These are phyloP conservation scores for Zalaria sp. DNA, from an alignment of 2,329 filamentous ascomycete genomes.

Conservation along the genomic window DNA sequence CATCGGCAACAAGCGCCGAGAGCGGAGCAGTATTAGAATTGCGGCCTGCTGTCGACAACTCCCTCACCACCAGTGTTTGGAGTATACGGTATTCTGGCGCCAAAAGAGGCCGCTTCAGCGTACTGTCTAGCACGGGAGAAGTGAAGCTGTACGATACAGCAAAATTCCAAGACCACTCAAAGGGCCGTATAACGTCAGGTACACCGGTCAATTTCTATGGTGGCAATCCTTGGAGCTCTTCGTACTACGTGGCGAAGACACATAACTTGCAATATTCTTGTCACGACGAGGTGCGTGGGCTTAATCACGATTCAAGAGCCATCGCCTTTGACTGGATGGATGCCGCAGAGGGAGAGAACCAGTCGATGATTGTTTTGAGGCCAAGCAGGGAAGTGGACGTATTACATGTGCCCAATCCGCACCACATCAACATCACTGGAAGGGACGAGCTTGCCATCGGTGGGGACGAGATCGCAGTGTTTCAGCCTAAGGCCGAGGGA, in stretches of 20 bases:
- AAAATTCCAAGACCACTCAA: slow-evolving; percentile 28
- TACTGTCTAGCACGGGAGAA: slow-evolving; percentile 45
- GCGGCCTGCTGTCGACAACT: slow-evolving; percentile 36
- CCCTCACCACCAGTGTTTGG: slow-evolving; percentile 40
- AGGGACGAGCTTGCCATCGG: slow-evolving; percentile 24
- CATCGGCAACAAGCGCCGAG: slow-evolving; percentile 10
- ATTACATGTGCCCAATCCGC: slow-evolving; percentile 29
- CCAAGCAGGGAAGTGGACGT: slow-evolving; percentile 37
- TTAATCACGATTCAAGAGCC: slow-evolving; percentile 32
- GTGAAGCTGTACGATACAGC: slow-evolving; percentile 42
- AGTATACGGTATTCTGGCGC: slow-evolving; percentile 47
- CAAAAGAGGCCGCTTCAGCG: slow-evolving; percentile 42
- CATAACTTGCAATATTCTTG: slow-evolving; percentile 29
- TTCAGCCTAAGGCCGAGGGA: slow-evolving; percentile 2
- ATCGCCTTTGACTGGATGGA: slow-evolving; percentile 49
- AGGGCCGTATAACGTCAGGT: neutral
- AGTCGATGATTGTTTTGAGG: slow-evolving; percentile 38
- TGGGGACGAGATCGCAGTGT: slow-evolving; percentile 3
- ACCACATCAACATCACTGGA: slow-evolving; percentile 28
- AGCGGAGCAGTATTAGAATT: slow-evolving; percentile 42
- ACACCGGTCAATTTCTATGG: slow-evolving; percentile 13
- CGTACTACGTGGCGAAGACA: slow-evolving; percentile 29
- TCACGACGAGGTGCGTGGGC: slow-evolving; percentile 28
- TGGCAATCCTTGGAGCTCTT: slow-evolving; percentile 24
- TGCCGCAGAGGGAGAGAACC: slow-evolving; percentile 29